These are phyloP conservation scores for Cladosporium oxysporum DNA, from an alignment of 2,329 filamentous ascomycete species.

Conservation along the genomic window DNA sequence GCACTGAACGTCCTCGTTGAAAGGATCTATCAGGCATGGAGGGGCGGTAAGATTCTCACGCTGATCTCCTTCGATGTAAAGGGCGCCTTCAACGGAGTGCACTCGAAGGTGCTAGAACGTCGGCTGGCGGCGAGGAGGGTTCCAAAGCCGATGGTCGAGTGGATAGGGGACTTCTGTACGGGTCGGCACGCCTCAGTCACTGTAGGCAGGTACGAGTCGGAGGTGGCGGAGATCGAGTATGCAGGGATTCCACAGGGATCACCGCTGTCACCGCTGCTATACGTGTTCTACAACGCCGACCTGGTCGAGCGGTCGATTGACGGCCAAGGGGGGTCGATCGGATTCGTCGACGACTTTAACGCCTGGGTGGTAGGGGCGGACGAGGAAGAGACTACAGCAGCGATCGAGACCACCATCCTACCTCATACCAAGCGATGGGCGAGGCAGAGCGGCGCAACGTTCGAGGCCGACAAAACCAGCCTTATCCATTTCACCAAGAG, in stretches of 20 bases:
- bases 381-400: background rate
- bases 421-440: background rate
- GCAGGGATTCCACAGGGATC: no score
- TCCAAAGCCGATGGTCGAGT: no score
- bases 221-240: background rate
- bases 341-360: conserved; percentile 13
- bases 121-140: no score
- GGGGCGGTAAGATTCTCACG: no score
- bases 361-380: conserved; percentile 1
- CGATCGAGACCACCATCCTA: background rate
- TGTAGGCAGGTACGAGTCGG: background rate
- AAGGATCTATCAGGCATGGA: no score
- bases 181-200: no score
- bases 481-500: background rate
- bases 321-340: conserved; percentile 25
- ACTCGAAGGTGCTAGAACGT: no score
- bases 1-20: no score
- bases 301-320: conserved; percentile 7
- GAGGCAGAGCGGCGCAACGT: background rate
- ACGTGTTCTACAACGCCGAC: conserved; percentile 37
- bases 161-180: no score
- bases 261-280: conserved; percentile 39
- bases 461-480: conserved; percentile 9
- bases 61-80: no score
- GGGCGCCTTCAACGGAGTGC: no score